Evolutionary conservation across 208 protist species (phyloP).

Genomic region (Crithidia thermophila): DNA sequence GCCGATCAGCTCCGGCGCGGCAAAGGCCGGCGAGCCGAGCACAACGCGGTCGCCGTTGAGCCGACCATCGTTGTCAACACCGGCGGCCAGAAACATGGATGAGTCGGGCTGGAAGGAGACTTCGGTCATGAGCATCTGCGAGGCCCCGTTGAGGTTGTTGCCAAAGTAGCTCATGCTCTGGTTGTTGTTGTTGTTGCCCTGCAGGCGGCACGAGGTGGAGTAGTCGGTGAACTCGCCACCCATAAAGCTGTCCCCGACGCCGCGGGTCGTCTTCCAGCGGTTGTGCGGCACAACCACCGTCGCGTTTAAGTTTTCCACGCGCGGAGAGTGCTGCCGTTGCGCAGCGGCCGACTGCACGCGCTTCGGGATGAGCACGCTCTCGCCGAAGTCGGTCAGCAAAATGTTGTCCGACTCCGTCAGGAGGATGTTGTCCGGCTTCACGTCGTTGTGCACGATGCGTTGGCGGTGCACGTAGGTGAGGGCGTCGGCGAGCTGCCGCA

Average conservation of each 20-base stretch:
- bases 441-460: constrained; percentile 85
- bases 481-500: constrained; percentile 63
- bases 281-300: constrained; percentile 26
- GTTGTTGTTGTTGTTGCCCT: background rate
- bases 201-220: background rate
- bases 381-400: constrained; percentile 87
- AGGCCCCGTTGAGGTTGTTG: constrained; percentile 1
- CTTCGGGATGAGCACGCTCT: constrained; percentile 47
- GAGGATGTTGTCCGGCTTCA: constrained; percentile 90
- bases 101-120: constrained; percentile 36
- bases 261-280: constrained; percentile 25
- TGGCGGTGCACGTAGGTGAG: constrained; percentile 73
- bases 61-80: constrained; percentile 40
- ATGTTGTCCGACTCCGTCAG: constrained; percentile 65
- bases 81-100: constrained; percentile 46
- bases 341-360: background rate
- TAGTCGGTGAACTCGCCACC: constrained; percentile 17
- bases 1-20: constrained; percentile 55
- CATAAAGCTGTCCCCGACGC: constrained; percentile 17
- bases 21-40: constrained; percentile 58
- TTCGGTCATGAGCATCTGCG: constrained; percentile 22
- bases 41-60: constrained; percentile 26
- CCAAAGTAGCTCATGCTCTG: background rate
- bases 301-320: constrained; percentile 6
- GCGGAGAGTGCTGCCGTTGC: constrained; percentile 3